phyloP scores from a whole-genome alignment of 2,329 filamentous ascomycete genomes.

The Fonsecaea monophora region DNA sequence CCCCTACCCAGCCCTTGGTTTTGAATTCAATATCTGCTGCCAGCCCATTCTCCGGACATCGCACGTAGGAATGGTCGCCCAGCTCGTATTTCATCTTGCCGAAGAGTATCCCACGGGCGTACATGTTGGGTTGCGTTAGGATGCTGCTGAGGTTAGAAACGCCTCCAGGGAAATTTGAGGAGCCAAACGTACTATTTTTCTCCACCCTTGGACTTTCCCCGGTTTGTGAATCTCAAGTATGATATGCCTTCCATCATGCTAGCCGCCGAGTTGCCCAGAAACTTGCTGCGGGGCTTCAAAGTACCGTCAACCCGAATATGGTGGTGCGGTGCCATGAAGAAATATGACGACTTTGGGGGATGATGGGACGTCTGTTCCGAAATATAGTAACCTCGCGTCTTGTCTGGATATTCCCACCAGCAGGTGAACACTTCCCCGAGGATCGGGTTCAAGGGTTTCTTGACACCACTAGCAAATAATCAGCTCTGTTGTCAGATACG shows the following conservation, averaged over 20 bases:
- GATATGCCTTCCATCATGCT: slow-evolving; percentile 98
- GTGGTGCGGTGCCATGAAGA: slow-evolving; percentile 95
- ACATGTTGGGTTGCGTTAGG: slow-evolving; percentile 98
- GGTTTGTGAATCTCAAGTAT: slow-evolving; percentile 80
- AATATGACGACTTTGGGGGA: slow-evolving; percentile 98
- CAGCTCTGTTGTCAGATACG: slow-evolving; percentile 24
- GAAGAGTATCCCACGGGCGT: slow-evolving; percentile 93
- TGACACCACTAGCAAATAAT: slow-evolving; percentile 74
- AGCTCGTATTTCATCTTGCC: slow-evolving; percentile 99
- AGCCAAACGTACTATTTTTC: slow-evolving; percentile 79
- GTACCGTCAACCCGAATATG: slow-evolving; percentile 95
- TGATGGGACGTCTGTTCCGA: slow-evolving; percentile 98
- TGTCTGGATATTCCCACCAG: slow-evolving; percentile 90
- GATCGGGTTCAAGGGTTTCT: slow-evolving; percentile 97
- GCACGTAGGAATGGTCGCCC: slow-evolving; percentile 73
- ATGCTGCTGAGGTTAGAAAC: slow-evolving; percentile 62
- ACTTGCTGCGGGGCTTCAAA: slow-evolving; percentile 91
- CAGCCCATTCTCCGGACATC: slow-evolving; percentile 85
- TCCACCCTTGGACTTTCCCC: slow-evolving; percentile 69
- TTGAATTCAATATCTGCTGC: slow-evolving; percentile 96
- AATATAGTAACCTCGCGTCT: slow-evolving; percentile 91
- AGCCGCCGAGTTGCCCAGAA: slow-evolving; percentile 94
- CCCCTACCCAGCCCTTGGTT: slow-evolving; percentile 95
- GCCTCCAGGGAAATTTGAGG: not conserved
- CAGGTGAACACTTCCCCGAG: slow-evolving; percentile 93